Base-by-base conservation (phyloP, 495 filamentous ascomycete genomes). In the Entonaema liquescens region DNA sequence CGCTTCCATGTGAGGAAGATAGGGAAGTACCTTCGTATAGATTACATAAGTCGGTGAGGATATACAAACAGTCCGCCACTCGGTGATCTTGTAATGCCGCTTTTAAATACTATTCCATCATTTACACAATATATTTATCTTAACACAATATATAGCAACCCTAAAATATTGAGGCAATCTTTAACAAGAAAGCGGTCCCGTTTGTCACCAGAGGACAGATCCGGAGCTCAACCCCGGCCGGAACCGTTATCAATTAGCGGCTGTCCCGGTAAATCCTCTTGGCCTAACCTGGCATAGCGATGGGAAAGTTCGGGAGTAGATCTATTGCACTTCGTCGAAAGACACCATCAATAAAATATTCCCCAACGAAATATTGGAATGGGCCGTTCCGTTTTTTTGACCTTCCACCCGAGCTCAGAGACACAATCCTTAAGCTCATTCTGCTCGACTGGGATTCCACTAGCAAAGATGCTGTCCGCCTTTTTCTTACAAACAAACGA, bases 321-420 rank as follows among this genome's bases (percentile, higher is more conserved):
- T 68, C 70, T 11, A 73, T 76, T 38, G 63, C 63, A 13, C 54
- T 59, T 13, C 67, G 73, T 40, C 70, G 62, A 15, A 71, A 66
- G 26, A 57, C 67, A 57, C 15, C 38, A 8, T 23, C 36, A 21
- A 49, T 11, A 36, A 44, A 44, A 9, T 3, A 47, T 21, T 9
- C n/a, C 26, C 26, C 66, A 17, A 12, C 59, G 12, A 68, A 36
- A 50, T 69, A 47, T 25, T 70, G 62, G 59, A 72, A 61, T 0
- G 73, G 70, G 2, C 63, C 68, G 5, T 74, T 77, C 11, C 74
- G 69, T 44, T 69, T 76, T 26, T 77, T 78, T 28, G 72, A 78
- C 17, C 70, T 78, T 0, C 76, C 76, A 6, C 57, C 71, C 7
- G 76, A 78, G 59, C 31, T 78, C 5, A 67, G 75, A 47, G 59